phyloP scores from a whole-genome alignment of 768 basidiomycete species.

The Scleroderma citrinum region DNA sequence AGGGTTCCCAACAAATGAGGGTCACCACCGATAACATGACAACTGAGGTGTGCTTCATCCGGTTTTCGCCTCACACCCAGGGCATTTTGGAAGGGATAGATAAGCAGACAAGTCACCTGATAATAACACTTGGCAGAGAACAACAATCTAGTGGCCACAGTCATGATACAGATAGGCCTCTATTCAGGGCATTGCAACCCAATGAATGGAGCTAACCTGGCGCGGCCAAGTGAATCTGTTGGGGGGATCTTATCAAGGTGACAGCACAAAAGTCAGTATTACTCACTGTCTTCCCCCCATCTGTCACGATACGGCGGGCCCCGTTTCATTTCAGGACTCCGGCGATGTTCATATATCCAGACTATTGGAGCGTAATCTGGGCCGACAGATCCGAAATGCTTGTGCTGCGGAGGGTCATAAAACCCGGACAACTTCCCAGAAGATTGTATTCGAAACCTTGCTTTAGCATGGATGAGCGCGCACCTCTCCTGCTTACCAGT shows the following conservation, averaged over 20 bases:
- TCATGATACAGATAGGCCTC: too few relatives aligned
- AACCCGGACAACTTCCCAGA: too few relatives aligned
- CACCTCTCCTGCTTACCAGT: constrained; percentile 25
- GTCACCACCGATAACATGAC: constrained; percentile 9
- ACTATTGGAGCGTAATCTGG: constrained; percentile 2
- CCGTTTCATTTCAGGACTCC: constrained; percentile 11
- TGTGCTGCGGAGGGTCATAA: constrained; percentile 2
- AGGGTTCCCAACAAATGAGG: constrained; percentile 12
- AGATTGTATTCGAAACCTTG: constrained; percentile 5
- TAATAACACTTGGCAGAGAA: neutral
- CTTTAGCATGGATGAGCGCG: constrained; percentile 25
- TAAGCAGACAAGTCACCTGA: neutral
- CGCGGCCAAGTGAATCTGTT: too few relatives aligned
- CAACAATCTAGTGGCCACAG: neutral
- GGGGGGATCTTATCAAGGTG: too few relatives aligned
- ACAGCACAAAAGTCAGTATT: too few relatives aligned
- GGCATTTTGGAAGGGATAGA: neutral
- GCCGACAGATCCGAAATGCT: constrained; percentile 4
- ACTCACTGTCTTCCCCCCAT: constrained; percentile 10
- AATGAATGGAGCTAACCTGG: too few relatives aligned
- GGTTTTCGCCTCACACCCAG: constrained; percentile 21
- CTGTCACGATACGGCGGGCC: constrained; percentile 28
- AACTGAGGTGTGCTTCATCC: neutral
- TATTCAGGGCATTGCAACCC: too few relatives aligned
- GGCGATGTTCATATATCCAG: too few relatives aligned